Evolutionary conservation across 1,284 basidiomycete genomes (phyloP), one percentile per base, ranked within the genome.

Genomic region (Grifola frondosa): DNA sequence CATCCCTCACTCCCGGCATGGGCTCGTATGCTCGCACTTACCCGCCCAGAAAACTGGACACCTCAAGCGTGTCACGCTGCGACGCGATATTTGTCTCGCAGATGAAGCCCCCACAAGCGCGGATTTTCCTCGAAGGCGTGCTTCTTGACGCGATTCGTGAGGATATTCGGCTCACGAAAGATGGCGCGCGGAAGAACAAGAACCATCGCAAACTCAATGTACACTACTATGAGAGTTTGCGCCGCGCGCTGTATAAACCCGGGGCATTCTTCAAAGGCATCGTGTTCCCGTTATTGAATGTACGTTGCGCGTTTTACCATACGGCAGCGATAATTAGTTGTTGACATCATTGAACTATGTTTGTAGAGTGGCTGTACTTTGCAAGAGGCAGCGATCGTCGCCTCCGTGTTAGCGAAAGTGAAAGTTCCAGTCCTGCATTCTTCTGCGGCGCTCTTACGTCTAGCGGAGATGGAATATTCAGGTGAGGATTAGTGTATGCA

Each of bases 191-290:
- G 28, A 61, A 54, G 39, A 58, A 60, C 37, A 75, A 77, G 53
- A 80, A 84, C 66, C 88, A 81, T 65, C 87, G 90, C 53, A 98
- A 95, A 62, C 74, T 98, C 36, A 88, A 91, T 59, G 88, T 93
- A 20, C 97, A 99, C 52, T 90, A 94, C 52, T 99, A 97, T 60
- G 91, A 96, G 62, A 85, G 88, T 19, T 67, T 99, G 56, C 96
- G 94, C 64, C 87, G 93, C 56, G 81, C 91, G 9, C 68, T 99
- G 47, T 99, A 96, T 68, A 99, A 99, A 67, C 97, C 97, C 4
- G 90, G 90, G 1, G 95, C 97, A 1, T 98, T 98, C 65, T 99
- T 99, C 78, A 99, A 99, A 67, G 97, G 96, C 4, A 86, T 99
- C 47, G 77, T 99, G 26, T 99, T 99, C 66, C 97, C 97, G 1